A percentile compares a stretch with the other conserved stretches of the same genome.
phyloP scores from a whole-genome alignment of 768 basidiomycete species.

The Rubroboletus pulcherrimus region DNA sequence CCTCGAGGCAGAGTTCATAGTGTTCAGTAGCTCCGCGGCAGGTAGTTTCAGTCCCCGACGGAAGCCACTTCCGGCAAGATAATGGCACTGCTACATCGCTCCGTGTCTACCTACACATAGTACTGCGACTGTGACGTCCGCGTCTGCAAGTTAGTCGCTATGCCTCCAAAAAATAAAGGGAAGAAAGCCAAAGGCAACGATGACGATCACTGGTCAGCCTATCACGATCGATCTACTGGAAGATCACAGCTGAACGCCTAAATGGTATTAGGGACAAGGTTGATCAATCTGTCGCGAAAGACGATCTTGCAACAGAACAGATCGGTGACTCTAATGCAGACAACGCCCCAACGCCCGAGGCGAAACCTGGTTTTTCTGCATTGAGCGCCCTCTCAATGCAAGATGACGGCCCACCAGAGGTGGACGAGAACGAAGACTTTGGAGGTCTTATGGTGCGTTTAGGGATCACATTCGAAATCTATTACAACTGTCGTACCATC shows the following conservation, averaged over 20 bases:
- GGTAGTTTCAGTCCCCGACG: conserved; percentile 13
- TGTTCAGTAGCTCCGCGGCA: conserved; percentile 4
- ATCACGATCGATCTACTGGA: conserved; percentile 9
- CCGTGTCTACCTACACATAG: neutral
- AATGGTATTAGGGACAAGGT: conserved; percentile 52
- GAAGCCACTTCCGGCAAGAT: conserved; percentile 16
- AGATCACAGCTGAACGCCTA: conserved; percentile 17
- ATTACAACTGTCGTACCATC: neutral
- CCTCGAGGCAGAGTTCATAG: neutral
- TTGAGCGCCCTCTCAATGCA: conserved; percentile 46
- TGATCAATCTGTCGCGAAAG: conserved; percentile 52
- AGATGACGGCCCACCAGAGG: conserved; percentile 39
- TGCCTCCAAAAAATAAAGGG: conserved; percentile 69
- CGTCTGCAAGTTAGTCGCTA: conserved; percentile 3
- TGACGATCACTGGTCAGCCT: conserved; percentile 71
- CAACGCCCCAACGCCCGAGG: conserved; percentile 26
- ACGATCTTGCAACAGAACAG: conserved; percentile 28
- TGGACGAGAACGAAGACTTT: conserved; percentile 61
- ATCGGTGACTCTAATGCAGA: conserved; percentile 44
- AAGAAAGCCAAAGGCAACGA: conserved; percentile 83
- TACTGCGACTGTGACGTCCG: neutral
- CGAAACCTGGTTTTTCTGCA: conserved; percentile 43
- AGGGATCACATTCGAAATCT: neutral
- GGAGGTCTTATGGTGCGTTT: conserved; percentile 71
- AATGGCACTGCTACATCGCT: neutral